Percentiles rank a stretch among this genome's conserved stretches.
Evolutionary conservation across 345 rosid species (phyloP).

Genomic region (Lagerstroemia speciosa): DNA sequence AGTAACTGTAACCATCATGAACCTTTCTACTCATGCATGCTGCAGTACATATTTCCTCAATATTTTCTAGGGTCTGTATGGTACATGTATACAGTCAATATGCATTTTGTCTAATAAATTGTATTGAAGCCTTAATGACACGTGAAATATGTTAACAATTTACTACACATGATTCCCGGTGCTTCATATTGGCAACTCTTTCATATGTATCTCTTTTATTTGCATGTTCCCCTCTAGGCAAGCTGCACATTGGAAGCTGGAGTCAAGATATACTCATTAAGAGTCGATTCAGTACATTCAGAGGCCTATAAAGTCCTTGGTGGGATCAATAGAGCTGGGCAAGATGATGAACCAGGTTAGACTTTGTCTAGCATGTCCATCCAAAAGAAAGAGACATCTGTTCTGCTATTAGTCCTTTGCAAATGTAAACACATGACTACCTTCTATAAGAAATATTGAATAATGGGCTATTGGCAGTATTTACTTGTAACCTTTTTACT

Average conservation of each 20-base stretch:
- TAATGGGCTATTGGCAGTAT: background rate
- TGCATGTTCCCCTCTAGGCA: conserved; percentile 36
- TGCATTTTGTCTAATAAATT: background rate
- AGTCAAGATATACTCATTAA: conserved; percentile 78
- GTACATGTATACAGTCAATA: background rate
- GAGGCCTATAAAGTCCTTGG: conserved; percentile 96
- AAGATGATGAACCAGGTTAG: conserved; percentile 54
- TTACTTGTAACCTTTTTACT: background rate
- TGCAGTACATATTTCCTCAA: background rate
- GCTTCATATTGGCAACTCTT: background rate
- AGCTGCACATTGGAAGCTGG: conserved; percentile 98
- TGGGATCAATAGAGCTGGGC: conserved; percentile 81
- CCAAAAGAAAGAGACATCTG: too few relatives aligned
- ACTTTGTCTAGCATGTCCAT: conserved; percentile 2
- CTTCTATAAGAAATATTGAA: background rate
- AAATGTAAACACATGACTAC: background rate
- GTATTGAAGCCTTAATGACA: background rate
- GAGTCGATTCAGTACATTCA: conserved; percentile 93
- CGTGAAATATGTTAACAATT: background rate
- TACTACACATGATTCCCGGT: background rate
- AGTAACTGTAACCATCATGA: background rate
- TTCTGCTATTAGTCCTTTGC: background rate
- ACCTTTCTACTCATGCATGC: background rate
- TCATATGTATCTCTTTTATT: background rate
- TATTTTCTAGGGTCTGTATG: background rate